A percentile compares a stretch with the other conserved stretches of the same genome.
phyloP scores from a whole-genome alignment of 1,284 basidiomycete genomes.

The Golubevia pallescens region DNA sequence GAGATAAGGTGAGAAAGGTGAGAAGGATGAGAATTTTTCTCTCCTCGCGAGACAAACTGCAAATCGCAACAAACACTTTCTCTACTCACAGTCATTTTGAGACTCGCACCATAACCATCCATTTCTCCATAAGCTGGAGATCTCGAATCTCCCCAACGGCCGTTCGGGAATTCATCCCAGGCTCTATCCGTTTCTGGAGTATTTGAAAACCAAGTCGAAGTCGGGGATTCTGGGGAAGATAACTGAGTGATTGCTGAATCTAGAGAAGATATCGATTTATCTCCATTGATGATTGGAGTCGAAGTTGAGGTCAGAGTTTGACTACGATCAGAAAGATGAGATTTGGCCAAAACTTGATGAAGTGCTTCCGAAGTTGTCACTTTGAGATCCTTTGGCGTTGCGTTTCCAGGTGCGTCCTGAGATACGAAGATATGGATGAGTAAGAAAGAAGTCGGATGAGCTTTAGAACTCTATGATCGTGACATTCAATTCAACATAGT shows the following conservation, averaged over 20 bases:
- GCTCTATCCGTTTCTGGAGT: constrained; percentile 3
- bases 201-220: neutral
- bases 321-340: neutral
- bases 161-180: constrained; percentile 66
- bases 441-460: constrained; percentile 10
- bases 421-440: constrained; percentile 70
- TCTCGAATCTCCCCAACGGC: constrained; percentile 66
- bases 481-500: neutral
- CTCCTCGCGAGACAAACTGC: neutral
- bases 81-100: constrained; percentile 50
- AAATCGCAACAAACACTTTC: neutral
- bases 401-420: constrained; percentile 69
- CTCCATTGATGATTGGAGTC: neutral
- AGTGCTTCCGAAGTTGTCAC: constrained; percentile 5
- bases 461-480: constrained; percentile 6
- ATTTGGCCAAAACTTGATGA: neutral
- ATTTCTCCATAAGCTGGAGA: constrained; percentile 66
- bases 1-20: constrained; percentile 32
- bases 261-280: constrained; percentile 1
- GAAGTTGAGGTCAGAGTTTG: neutral
- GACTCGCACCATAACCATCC: constrained; percentile 60
- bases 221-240: constrained; percentile 6
- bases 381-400: constrained; percentile 67
- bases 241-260: constrained; percentile 2
- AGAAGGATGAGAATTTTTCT: constrained; percentile 17